Evolutionary conservation across 192 early-diverging fungal genomes (phyloP), one percentile per base, ranked within the genome.

Genomic region (Coemansia umbellata): DNA sequence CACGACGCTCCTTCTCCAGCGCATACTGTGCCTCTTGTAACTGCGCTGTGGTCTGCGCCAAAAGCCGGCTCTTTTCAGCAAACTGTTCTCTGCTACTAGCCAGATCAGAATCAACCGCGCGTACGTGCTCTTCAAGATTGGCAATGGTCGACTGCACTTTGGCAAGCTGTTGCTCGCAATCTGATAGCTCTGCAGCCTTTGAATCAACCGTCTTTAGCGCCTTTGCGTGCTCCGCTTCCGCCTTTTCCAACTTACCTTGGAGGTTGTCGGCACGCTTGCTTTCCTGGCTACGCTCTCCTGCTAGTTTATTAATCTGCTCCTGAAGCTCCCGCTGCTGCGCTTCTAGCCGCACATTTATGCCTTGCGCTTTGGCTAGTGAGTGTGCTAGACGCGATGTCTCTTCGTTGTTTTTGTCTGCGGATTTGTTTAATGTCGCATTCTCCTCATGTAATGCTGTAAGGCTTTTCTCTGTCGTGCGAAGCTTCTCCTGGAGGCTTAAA

Each of bases 11-110:
- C 60, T 59, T 61, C 53, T 78, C 62, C 23, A 78, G 56, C 47
- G 51, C 50, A 36, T 65, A 70, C 50, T 78, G 67, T 42, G 37
- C 31, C 37, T 78, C 74, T 43, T 78, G 74, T n/a, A 60, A 48
- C 49, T 64, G 67, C 19, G 67, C 31, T 9, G 52, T 21, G 14
- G 59, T 51, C 48, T 70, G 67, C 37, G 63, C 74, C 31, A 63
- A 37, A 26, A 50, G 50, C 22, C 60, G 57, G 44, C 64, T 78
- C 57, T 72, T 71, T 28, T 78, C 75, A 8, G 64, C 66, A 55
- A 78, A 78, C 39, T 63, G 75, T 50, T 60, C 64, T 10, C 75
- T 64, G 60, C 69, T 72, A 27, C 51, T 72, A 11, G 75, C 69
- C 53, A 78, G 53, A 17, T 78, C 75, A 0, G 58, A 64, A 40